These are phyloP conservation scores for Penicillium sp. DNA, from an alignment of 2,329 filamentous ascomycete species.

Conservation along the genomic window DNA sequence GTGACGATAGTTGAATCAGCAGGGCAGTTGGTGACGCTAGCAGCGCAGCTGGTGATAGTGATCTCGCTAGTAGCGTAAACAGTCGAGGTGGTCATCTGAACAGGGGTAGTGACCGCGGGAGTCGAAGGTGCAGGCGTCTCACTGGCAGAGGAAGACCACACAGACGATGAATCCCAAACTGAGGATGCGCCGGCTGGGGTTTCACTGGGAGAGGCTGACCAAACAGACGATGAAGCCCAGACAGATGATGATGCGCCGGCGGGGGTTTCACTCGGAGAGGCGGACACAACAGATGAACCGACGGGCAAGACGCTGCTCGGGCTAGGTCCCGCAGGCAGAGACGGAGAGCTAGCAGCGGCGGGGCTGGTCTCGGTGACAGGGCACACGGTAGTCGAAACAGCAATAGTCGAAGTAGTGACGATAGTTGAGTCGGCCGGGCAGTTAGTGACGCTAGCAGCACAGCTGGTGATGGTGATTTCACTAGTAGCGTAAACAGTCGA, in stretches of 20 bases:
- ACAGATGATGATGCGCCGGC: not conserved
- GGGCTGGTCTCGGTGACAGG: slow-evolving; percentile 41
- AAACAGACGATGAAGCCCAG: not conserved
- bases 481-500: slow-evolving; percentile 43
- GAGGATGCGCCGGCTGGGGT: not conserved
- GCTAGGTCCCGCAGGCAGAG: not conserved
- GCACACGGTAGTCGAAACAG: slow-evolving; percentile 63
- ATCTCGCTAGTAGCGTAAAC: slow-evolving; percentile 38
- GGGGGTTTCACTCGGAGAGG: not conserved
- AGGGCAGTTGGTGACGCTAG: slow-evolving; percentile 53
- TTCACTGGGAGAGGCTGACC: not conserved
- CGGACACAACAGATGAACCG: not conserved
- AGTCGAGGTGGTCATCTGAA: slow-evolving; percentile 36
- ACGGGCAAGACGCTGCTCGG: not conserved
- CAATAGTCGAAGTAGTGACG: slow-evolving; percentile 57
- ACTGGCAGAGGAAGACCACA: not conserved
- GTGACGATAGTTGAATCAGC: slow-evolving; percentile 51
- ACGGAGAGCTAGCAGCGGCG: not conserved
- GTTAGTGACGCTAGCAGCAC: slow-evolving; percentile 44
- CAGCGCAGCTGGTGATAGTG: slow-evolving; percentile 44
- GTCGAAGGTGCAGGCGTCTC: not conserved
- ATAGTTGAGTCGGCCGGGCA: slow-evolving; percentile 55
- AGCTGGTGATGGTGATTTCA: slow-evolving; percentile 43
- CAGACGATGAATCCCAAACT: not conserved
- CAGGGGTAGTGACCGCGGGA: not conserved